These are phyloP conservation scores for Cucurbita maxima DNA, from an alignment of 306 rosid genomes.

Conservation along the genomic window DNA sequence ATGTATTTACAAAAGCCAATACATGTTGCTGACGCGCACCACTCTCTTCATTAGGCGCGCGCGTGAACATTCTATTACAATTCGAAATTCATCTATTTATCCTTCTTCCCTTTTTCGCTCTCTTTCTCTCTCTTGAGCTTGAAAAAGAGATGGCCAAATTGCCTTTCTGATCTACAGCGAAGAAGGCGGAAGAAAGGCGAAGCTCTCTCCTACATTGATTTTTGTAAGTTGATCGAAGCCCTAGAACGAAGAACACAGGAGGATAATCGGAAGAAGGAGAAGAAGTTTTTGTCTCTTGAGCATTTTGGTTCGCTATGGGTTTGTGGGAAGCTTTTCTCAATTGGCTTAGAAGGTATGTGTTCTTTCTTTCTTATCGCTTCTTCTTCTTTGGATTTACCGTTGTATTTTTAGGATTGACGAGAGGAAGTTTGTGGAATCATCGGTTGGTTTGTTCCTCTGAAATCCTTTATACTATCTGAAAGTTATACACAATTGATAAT, in stretches of 20 bases:
- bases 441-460: neutral
- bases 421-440: neutral
- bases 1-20: neutral
- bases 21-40: neutral
- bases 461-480: neutral
- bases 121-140: neutral
- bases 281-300: neutral
- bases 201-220: neutral
- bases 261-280: neutral
- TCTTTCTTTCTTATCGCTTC: neutral
- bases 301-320: constrained; percentile 20
- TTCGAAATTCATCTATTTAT: neutral
- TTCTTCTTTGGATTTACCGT: constrained; percentile 5
- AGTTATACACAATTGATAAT: too few species aligned
- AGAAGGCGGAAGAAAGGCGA: neutral
- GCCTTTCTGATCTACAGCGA: neutral
- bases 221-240: constrained; percentile 2
- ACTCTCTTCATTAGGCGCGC: neutral
- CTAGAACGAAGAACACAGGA: neutral
- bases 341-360: constrained; percentile 43
- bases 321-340: constrained; percentile 56
- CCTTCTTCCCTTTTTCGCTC: neutral
- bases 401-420: neutral
- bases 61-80: neutral
- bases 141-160: neutral